A percentile compares a stretch with the other conserved stretches of the same genome.
These are phyloP conservation scores for Pseudotsuga menziesii DNA, from an alignment of 75 land plant genomes.

Conservation along the genomic window DNA sequence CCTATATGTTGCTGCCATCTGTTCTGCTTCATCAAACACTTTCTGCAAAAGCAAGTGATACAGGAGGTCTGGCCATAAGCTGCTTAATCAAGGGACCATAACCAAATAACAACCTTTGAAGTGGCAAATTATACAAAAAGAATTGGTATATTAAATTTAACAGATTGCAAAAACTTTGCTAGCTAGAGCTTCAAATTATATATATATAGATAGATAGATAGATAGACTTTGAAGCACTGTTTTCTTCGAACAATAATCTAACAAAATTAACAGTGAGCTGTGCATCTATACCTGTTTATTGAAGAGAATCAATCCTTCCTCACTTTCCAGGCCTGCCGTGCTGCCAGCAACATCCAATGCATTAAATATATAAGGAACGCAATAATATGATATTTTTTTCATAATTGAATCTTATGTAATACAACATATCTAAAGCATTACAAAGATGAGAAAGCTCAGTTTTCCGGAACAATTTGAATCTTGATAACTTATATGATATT, in stretches of 20 bases:
- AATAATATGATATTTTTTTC: too few species aligned
- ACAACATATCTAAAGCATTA: background rate
- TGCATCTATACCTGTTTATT: background rate
- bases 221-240: too few species aligned
- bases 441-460: background rate
- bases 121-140: background rate
- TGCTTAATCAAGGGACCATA: background rate
- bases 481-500: background rate
- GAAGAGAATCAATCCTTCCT: constrained; percentile 5
- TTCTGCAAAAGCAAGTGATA: constrained; percentile 31
- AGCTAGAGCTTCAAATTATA: too few species aligned
- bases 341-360: background rate
- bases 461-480: background rate
- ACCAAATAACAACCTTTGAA: background rate
- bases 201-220: too few species aligned
- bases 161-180: too few species aligned
- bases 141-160: too few species aligned
- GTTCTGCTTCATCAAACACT: constrained; percentile 76
- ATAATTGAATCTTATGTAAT: background rate
- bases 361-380: background rate
- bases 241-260: too few species aligned
- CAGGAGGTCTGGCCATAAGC: background rate
- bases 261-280: too few species aligned
- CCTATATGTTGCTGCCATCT: constrained; percentile 59
- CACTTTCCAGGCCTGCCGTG: constrained; percentile 3